Base-by-base conservation (phyloP, 2,329 filamentous ascomycete species). In the Diaporthe ilicicola region DNA sequence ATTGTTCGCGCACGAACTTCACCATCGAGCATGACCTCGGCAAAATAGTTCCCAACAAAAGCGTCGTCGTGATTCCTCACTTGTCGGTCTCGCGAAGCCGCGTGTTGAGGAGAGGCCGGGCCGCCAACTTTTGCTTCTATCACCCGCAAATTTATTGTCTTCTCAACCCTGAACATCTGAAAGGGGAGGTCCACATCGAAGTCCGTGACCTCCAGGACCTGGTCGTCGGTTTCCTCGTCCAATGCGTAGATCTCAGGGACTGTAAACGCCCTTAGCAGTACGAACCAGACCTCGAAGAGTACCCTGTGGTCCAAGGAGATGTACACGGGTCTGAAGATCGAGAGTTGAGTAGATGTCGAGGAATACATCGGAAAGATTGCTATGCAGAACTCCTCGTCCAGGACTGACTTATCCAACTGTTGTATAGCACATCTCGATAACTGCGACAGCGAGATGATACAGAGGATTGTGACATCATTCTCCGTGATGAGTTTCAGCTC, bases 281-380 rank as follows among this genome's bases (percentile, higher is more conserved):
- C 95, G 77, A 97, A 95, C 96, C 96, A 99, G 15, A 98, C 96
- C 79, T 99, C 96, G 76, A 97, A 97, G n/a, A 97, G 86, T 8
- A 97, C 90, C 51, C 95, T 89, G 32, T 90, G 95, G 75, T 98
- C 95, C 54, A 98, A 83, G 4, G 94, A 93, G 42, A 99, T 85
- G 78, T 97, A 98, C 44, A 98, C 91, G 0, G 96, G 95, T n/a
- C 93, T 90, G 71, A 94, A 91, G 34, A 95, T 89, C 8, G 92
- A 92, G 69, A 95, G 85, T 22, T 92, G 88, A 3, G 90, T 92
- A 1, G 93, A 89, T 24, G 90, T 90, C 12, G 92, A 87, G 0
- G 94, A 91, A 81, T 99, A 98, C 73, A 95, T 95, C 19, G 96
- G 95, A 78, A 98, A 98, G 56, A 99, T 95, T 66, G 94, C 95